Percentiles rank a stretch among this genome's conserved stretches.
phyloP scores from a whole-genome alignment of 2,329 filamentous ascomycete genomes.

The Monosporascus cannonballus region DNA sequence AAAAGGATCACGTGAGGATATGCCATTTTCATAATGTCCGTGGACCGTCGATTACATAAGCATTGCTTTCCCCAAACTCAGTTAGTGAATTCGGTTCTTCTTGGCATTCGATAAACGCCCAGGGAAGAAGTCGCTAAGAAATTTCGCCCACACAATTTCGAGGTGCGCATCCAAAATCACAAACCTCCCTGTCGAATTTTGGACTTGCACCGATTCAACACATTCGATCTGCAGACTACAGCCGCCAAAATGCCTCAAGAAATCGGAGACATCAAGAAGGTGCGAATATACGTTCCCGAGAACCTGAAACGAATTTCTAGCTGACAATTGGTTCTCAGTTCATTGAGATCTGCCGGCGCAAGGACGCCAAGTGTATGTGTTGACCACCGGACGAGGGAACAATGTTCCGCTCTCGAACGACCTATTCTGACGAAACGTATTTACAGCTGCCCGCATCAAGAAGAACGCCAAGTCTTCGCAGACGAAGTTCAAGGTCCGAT shows the following conservation, averaged over 20 bases:
- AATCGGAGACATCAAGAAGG: constrained; percentile 95
- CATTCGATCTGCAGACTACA: not conserved
- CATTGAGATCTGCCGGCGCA: constrained; percentile 99
- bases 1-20: too few relatives aligned
- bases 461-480: constrained; percentile 84
- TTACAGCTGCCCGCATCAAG: constrained; percentile 82
- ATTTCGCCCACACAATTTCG: constrained; percentile 27
- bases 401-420: constrained; percentile 1
- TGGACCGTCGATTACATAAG: too few relatives aligned
- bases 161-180: constrained; percentile 13
- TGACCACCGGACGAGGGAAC: constrained; percentile 10
- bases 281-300: constrained; percentile 25
- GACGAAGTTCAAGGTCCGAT: constrained; percentile 99
- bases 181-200: constrained; percentile 12
- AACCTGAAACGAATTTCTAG: not conserved
- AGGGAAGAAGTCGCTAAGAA: constrained; percentile 1
- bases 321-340: constrained; percentile 56
- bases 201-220: not conserved
- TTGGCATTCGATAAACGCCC: not conserved
- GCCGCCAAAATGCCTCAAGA: constrained; percentile 91
- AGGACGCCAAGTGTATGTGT: constrained; percentile 96
- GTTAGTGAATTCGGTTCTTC: too few relatives aligned
- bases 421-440: constrained; percentile 22
- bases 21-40: too few relatives aligned
- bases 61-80: too few relatives aligned